phyloP scores from a whole-genome alignment of 2,329 filamentous ascomycete genomes.

The Macrophomina phaseolina region DNA sequence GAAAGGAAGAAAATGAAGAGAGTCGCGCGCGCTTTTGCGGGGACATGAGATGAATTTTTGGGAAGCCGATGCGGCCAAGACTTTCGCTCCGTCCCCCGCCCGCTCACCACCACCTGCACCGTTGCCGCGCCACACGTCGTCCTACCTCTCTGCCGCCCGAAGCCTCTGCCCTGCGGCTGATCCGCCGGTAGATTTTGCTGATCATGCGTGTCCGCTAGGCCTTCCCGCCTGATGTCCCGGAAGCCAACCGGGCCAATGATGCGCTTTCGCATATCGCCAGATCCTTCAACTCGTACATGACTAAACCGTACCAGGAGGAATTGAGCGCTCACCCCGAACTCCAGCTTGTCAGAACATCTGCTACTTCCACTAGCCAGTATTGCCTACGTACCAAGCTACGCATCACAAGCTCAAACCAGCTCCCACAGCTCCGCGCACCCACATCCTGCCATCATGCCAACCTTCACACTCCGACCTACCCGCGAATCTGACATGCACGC shows the following conservation, averaged over 20 bases:
- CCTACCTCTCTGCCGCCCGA: neutral
- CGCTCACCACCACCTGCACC: neutral
- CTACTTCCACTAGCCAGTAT: too few relatives aligned
- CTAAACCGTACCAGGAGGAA: neutral
- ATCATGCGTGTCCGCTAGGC: neutral
- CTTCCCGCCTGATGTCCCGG: neutral
- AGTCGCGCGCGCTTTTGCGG: conserved; percentile 14
- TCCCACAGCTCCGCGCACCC: too few relatives aligned
- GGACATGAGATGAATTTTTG: conserved; percentile 19
- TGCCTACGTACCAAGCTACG: too few relatives aligned
- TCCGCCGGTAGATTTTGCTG: neutral
- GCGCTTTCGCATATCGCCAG: neutral
- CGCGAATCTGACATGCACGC: conserved; percentile 41
- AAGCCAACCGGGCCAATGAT: neutral
- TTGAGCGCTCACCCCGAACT: too few relatives aligned
- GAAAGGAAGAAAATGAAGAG: neutral
- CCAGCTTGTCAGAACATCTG: too few relatives aligned
- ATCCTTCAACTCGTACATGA: neutral
- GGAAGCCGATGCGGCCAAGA: conserved; percentile 16
- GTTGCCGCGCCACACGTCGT: neutral
- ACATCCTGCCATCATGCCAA: conserved; percentile 30
- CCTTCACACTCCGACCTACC: conserved; percentile 44
- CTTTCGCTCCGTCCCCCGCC: neutral
- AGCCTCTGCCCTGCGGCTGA: neutral
- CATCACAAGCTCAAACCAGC: too few relatives aligned